Percentiles rank a stretch among this genome's conserved stretches.
Conservation (phyloP, 331 rosid species). For the Malus hybrid region DNA sequence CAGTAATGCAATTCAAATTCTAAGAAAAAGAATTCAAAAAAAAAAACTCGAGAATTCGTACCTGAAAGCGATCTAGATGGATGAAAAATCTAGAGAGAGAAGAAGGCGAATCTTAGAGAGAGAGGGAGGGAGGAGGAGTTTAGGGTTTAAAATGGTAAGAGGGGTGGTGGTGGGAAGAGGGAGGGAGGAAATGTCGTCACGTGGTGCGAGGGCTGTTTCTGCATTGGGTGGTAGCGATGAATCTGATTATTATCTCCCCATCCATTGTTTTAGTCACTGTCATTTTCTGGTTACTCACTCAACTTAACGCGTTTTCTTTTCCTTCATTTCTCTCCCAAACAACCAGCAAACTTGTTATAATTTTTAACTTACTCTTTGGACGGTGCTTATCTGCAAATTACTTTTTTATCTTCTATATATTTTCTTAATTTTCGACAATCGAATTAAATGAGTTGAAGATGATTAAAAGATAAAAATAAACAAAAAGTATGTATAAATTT, state of each 20-base stretch:
- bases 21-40: not conserved
- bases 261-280: not conserved
- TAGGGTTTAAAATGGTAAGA: not conserved
- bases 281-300: not conserved
- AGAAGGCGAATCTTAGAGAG: not conserved
- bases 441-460: no score
- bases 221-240: not conserved
- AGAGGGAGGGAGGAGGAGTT: not conserved
- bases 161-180: not conserved
- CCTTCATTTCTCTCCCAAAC: not conserved
- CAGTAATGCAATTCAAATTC: not conserved
- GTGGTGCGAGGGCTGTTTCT: slow-evolving; percentile 10
- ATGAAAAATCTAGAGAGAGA: not conserved
- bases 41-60: not conserved
- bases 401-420: no score
- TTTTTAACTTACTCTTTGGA: no score
- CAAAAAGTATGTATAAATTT: no score
- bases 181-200: not conserved
- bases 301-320: not conserved
- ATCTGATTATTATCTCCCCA: not conserved
- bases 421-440: rapidly evolving
- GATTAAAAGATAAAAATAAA: no score
- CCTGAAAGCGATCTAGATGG: slow-evolving; percentile 10
- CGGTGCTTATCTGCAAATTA: no score
- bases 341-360: not conserved